Percentiles rank a stretch among this genome's conserved stretches.
Evolutionary conservation across 169 alveolate genomes (phyloP).

Genomic region (Plasmodium ovale): DNA sequence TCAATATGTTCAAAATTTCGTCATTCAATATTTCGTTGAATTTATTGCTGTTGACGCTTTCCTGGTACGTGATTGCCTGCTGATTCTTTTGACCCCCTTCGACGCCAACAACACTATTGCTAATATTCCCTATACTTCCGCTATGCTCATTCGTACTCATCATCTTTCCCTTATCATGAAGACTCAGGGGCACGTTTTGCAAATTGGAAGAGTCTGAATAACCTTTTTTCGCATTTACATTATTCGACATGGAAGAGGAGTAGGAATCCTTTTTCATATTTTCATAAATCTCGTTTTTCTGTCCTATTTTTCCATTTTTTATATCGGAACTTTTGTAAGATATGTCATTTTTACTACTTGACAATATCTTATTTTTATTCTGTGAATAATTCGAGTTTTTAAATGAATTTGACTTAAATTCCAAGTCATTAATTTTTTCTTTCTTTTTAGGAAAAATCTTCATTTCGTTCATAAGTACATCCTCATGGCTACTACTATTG

Average conservation of each 20-base stretch:
- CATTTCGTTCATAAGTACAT: constrained; percentile 26
- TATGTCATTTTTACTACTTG: constrained; percentile 19
- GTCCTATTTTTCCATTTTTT: constrained; percentile 17
- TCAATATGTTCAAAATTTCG: constrained; percentile 46
- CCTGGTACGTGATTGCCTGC: not conserved
- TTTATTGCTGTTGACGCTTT: not conserved
- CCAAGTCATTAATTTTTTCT: constrained; percentile 34
- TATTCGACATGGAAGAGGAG: constrained; percentile 25
- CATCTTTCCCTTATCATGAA: constrained; percentile 29
- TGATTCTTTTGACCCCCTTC: not conserved
- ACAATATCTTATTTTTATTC: constrained; percentile 27
- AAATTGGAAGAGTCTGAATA: constrained; percentile 9
- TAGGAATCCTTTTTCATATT: constrained; percentile 20
- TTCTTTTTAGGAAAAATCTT: constrained; percentile 30
- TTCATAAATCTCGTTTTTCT: constrained; percentile 37
- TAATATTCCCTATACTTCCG: not conserved
- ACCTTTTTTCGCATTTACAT: constrained; percentile 15
- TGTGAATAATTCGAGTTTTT: constrained; percentile 8
- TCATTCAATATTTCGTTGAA: constrained; percentile 43
- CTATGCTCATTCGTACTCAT: not conserved
- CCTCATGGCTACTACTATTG: constrained; percentile 21
- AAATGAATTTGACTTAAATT: constrained; percentile 31
- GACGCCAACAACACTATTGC: not conserved
- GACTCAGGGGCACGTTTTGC: not conserved
- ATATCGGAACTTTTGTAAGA: constrained; percentile 25